These are phyloP conservation scores for Arxiozyma slooffiae DNA, from an alignment of 1,139 yeast genomes.

Conservation along the genomic window DNA sequence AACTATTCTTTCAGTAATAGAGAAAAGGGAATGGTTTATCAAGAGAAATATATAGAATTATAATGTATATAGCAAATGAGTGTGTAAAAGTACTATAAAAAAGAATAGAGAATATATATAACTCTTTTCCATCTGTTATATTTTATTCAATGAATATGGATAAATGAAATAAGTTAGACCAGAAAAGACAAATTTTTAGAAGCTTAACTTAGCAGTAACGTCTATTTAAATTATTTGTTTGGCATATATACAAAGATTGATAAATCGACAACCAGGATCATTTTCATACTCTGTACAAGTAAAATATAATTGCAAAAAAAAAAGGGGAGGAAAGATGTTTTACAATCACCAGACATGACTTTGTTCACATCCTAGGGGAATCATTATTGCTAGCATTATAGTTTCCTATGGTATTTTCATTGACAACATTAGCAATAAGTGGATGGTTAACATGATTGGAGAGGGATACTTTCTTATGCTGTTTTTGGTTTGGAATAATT, in stretches of 20 bases:
- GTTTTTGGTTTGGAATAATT: constrained; percentile 1
- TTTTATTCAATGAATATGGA: too few species aligned
- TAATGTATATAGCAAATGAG: constrained; percentile 5
- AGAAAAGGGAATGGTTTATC: constrained; percentile 56
- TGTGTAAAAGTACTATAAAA: neutral
- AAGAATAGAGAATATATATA: neutral
- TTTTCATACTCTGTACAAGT: neutral
- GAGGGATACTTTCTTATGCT: neutral
- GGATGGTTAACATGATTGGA: too few species aligned
- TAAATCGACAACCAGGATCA: neutral
- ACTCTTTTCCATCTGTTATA: too few species aligned
- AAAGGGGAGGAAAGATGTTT: too few species aligned
- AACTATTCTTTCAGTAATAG: constrained; percentile 56
- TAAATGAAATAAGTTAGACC: neutral
- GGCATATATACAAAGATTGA: neutral
- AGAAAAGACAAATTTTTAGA: neutral
- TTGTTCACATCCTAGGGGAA: neutral
- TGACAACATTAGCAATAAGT: too few species aligned
- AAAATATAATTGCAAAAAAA: too few species aligned
- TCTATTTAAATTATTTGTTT: neutral
- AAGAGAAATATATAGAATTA: constrained; percentile 28
- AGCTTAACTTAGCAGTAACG: neutral
- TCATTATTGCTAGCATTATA: neutral
- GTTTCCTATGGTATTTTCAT: neutral
- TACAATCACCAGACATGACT: neutral